Conservation (phyloP, 2,329 filamentous ascomycete species). For the Dactylonectria estremocensis region DNA sequence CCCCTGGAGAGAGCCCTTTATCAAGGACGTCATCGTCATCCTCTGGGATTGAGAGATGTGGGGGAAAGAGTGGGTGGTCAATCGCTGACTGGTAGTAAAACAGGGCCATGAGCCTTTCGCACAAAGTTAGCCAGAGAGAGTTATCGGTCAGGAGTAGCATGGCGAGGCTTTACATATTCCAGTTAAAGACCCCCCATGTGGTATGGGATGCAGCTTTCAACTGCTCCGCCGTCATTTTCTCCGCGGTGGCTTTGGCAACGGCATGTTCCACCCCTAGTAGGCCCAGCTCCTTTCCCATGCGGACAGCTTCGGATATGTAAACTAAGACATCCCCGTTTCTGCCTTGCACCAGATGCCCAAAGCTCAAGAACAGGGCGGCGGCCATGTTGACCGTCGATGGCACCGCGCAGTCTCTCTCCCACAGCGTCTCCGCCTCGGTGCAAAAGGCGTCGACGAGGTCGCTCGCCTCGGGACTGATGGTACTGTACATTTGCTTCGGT, state of each 20-base stretch:
- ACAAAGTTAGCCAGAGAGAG: constrained; percentile 1
- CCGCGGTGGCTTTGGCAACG: not conserved
- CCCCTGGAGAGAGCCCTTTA: not conserved
- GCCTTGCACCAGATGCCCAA: constrained; percentile 18
- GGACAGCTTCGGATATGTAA: not conserved
- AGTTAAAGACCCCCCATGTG: constrained; percentile 23
- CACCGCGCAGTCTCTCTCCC: not conserved
- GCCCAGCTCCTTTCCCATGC: constrained; percentile 7
- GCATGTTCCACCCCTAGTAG: not conserved
- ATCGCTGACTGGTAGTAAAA: constrained; percentile 17
- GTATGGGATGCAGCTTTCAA: constrained; percentile 13
- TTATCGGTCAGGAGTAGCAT: not conserved
- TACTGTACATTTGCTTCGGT: constrained; percentile 12
- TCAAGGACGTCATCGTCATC: not conserved
- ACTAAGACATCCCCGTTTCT: not conserved
- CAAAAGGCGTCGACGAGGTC: constrained; percentile 6
- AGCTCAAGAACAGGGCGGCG: constrained; percentile 18
- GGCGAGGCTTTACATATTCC: constrained; percentile 13
- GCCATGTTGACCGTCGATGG: constrained; percentile 14
- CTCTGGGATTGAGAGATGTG: constrained; percentile 3
- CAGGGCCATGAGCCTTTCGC: constrained; percentile 17
- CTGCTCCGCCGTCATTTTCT: not conserved
- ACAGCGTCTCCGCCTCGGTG: constrained; percentile 10
- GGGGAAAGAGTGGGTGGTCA: not conserved
- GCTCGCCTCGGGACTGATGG: not conserved